These are phyloP conservation scores for Angophora floribunda DNA, from an alignment of 345 rosid genomes.

Conservation along the genomic window DNA sequence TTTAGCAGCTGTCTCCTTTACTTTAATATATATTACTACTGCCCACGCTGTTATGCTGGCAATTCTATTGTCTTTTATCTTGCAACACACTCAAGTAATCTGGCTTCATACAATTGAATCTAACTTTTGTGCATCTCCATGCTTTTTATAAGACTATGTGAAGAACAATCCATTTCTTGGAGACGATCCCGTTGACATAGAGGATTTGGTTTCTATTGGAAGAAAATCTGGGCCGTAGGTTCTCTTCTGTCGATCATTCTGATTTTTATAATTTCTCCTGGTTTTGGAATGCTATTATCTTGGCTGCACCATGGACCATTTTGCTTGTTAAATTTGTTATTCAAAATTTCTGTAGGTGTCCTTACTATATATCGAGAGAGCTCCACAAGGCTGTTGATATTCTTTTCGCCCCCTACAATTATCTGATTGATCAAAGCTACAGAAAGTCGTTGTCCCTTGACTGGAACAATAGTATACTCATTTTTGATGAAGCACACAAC, in stretches of 20 bases:
- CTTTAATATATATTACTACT: background rate
- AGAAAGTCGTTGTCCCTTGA: conserved; percentile 53
- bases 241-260: background rate
- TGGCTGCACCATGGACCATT: background rate
- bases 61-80: background rate
- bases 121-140: background rate
- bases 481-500: conserved; percentile 98
- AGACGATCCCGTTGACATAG: conserved; percentile 87
- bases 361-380: conserved; percentile 77
- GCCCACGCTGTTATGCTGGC: background rate
- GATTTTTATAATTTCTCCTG: background rate
- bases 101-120: background rate
- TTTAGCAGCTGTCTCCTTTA: background rate
- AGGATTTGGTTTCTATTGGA: conserved; percentile 86
- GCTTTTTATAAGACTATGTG: conserved; percentile 45
- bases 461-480: conserved; percentile 63
- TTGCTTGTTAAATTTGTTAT: background rate
- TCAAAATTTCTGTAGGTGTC: conserved; percentile 46
- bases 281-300: background rate
- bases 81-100: background rate
- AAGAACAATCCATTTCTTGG: conserved; percentile 65
- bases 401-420: conserved; percentile 88
- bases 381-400: conserved; percentile 84
- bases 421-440: conserved; percentile 66
- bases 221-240: conserved; percentile 72